Evolutionary conservation across 805 yeast genomes (phyloP), one percentile per base, ranked within the genome.

Genomic region (Diddensiella santjacobensis): DNA sequence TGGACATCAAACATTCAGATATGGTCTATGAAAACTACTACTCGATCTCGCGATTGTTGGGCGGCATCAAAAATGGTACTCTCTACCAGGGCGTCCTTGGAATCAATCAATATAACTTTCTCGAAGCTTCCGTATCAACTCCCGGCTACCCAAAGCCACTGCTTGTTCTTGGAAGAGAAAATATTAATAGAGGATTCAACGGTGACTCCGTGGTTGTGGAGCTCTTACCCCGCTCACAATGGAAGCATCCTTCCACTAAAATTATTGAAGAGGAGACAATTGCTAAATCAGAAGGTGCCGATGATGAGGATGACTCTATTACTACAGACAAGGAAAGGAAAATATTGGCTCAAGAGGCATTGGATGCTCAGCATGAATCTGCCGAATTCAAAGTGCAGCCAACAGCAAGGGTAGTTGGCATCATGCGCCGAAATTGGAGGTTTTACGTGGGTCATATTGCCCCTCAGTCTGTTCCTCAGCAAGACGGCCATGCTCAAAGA

Each of bases 121-220:
- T 90, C 49, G 96, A 93, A 69, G 99, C 96, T 44, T 76, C 85
- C 0, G 83, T 93, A 2, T 75, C 79, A 44, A 78, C 85, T 3
- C 71, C 83, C 1, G 78, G 84, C 0, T 83, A 87, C 60, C 82
- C 87, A 38, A 84, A 83, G 63, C 97, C 97, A 1, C 72, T 93
- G 24, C 71, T 91, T 36, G 72, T 93, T 33, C 68, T 85, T 10
- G 99, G 99, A 0, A 75, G 90, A 41, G 87, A 86, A 59, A 82
- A 83, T 63, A 68, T 93, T 57, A 93, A 93, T 65, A 80, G 99
- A 66, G 85, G 91, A 0, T 91, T 91, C 70, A 87, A 87, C 58
- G 90, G 96, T 22, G 99, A 93, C 61, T 77, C 81, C 31, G 98
- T 93, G 24, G 86, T 89, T 40, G 88, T 93, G 3, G 98, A 93